Evolutionary conservation across 345 rosid genomes (phyloP), one percentile per base, ranked within the genome.

Genomic region (Zanthoxylum bungeanum): DNA sequence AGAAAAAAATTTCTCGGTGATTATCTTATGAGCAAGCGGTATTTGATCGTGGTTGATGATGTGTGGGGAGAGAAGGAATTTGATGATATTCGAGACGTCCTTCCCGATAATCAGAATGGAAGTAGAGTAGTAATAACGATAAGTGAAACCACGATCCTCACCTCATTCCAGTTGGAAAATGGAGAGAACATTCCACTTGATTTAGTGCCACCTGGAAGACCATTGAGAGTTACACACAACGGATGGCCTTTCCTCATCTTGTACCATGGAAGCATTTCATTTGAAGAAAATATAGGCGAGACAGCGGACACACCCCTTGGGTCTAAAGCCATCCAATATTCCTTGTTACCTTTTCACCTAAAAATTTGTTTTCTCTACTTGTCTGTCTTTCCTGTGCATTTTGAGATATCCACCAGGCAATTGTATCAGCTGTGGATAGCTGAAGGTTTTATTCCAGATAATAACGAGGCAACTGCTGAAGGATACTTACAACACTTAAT

Each of bases 381-480:
- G 4, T 4, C 36, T 28, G 55, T 19, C 24, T 44, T 64, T 25
- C 34, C 36, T 14, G 11, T 14, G 6, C 4, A 3, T 19, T 40
- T 5, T 25, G 52, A 40, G n/a, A 40, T 64, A 21, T 4, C 12
- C 68, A 64, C 68, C 4, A 28, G 68, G 55, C 53, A 64, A 4
- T 64, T 64, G 68, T 42, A 44, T 64, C 55, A 44, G 55, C 2
- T 64, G 55, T 64, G 68, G 55, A 64, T 64, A 27, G 68, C 55
- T 16, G 68, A 64, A 46, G 55, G 68, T 46, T 64, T 64, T 25
- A 64, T 44, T 28, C 22, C 17, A 0, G 55, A 64, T 24, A 64
- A 44, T n/a, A 63, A 33, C 17, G 36, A 64, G 68, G 39, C 22
- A 46, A 28, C 33, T 17, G 55, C 68, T 7, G 68, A 46, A 39